Conservation (phyloP, 1,139 yeast genomes). For the Kodamaea sp. region DNA sequence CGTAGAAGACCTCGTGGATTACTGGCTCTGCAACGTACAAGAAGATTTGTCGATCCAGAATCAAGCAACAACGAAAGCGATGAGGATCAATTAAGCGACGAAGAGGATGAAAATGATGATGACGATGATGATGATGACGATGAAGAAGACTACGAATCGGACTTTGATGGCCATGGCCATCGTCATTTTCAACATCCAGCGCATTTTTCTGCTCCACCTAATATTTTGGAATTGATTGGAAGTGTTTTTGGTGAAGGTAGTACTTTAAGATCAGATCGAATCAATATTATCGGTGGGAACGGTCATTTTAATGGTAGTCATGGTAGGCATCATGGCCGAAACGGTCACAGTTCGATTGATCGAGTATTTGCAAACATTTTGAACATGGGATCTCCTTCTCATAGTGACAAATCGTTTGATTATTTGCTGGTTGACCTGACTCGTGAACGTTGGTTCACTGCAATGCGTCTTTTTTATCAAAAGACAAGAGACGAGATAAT, state of each 20-base stretch:
- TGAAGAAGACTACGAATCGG: slow-evolving; percentile 3
- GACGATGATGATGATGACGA: slow-evolving; percentile 6
- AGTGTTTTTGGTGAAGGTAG: slow-evolving; percentile 14
- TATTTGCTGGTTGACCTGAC: slow-evolving; percentile 51
- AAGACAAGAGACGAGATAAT: slow-evolving; percentile 38
- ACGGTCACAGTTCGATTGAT: slow-evolving; percentile 6
- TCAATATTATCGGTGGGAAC: slow-evolving; percentile 8
- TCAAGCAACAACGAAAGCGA: not conserved
- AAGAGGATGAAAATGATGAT: slow-evolving; percentile 6
- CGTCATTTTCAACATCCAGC: slow-evolving; percentile 11
- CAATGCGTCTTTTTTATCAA: slow-evolving; percentile 44
- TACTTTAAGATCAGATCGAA: slow-evolving; percentile 12
- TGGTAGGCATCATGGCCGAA: slow-evolving; percentile 6
- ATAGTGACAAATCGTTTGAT: slow-evolving; percentile 16
- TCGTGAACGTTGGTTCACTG: slow-evolving; percentile 67
- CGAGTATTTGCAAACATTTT: slow-evolving; percentile 12
- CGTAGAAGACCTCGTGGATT: not conserved
- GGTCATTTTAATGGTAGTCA: too few species aligned
- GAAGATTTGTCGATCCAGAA: too few species aligned
- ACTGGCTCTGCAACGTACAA: too few species aligned
- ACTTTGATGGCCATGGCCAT: slow-evolving; percentile 6
- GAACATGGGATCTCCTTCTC: slow-evolving; percentile 3
- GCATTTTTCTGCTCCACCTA: slow-evolving; percentile 4
- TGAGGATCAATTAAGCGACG: slow-evolving; percentile 2
- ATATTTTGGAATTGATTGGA: slow-evolving; percentile 11